phyloP scores from a whole-genome alignment of 495 filamentous ascomycete species.

The Hyaloscypha bicolor region DNA sequence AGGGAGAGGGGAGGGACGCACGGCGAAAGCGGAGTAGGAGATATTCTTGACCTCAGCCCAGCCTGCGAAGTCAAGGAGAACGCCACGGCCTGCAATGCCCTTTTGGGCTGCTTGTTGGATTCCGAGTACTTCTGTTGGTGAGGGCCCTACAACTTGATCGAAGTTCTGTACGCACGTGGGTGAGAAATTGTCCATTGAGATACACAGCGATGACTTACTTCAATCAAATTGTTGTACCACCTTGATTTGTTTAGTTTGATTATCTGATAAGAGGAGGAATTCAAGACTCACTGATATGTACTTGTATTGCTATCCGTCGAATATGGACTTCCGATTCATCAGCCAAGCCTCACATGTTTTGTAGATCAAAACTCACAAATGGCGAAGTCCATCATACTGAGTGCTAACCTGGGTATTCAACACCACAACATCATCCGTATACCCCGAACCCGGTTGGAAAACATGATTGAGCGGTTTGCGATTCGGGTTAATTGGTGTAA shows the following conservation, averaged over 20 bases:
- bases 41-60: constrained; percentile 46
- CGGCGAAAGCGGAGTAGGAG: constrained; percentile 53
- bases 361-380: neutral
- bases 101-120: constrained; percentile 46
- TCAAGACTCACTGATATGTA: neutral
- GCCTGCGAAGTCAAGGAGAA: constrained; percentile 47
- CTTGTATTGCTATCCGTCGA: neutral
- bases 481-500: neutral
- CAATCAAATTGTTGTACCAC: constrained; percentile 32
- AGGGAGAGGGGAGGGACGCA: constrained; percentile 43
- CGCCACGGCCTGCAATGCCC: constrained; percentile 52
- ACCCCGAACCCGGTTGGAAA: neutral
- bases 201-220: neutral
- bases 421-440: constrained; percentile 10
- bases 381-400: constrained; percentile 3
- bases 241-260: neutral
- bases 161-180: constrained; percentile 54
- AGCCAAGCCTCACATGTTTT: neutral
- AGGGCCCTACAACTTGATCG: constrained; percentile 27
- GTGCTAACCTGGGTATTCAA: constrained; percentile 9
- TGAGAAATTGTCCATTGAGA: constrained; percentile 44
- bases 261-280: too few relatives aligned
- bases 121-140: constrained; percentile 26
- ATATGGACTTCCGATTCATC: neutral
- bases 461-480: constrained; percentile 8